phyloP scores from a whole-genome alignment of 1,139 yeast species.

The Yamadazyma triangularis region DNA sequence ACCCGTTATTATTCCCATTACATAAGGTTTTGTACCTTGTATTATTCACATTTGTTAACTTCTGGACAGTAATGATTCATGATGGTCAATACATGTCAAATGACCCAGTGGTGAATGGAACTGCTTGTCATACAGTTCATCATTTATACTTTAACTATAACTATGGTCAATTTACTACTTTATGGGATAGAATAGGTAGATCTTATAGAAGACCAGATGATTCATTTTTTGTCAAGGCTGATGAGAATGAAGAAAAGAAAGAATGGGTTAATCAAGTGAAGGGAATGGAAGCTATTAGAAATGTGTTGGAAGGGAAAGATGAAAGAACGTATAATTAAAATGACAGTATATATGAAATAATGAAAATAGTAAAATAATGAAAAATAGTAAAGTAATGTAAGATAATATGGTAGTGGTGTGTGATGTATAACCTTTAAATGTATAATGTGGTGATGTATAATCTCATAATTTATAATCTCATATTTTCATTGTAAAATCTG shows the following conservation, averaged over 20 bases:
- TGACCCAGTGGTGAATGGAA: slow-evolving; percentile 92
- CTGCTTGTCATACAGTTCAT: slow-evolving; percentile 97
- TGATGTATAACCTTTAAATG: too few species aligned
- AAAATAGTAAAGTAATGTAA: too few species aligned
- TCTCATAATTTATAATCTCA: too few species aligned
- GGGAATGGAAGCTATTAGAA: slow-evolving; percentile 78
- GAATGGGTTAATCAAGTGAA: slow-evolving; percentile 71
- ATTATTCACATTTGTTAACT: slow-evolving; percentile 84
- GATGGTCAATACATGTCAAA: slow-evolving; percentile 94
- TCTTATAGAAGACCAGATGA: slow-evolving; percentile 91
- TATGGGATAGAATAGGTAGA: slow-evolving; percentile 96
- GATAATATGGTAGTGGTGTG: too few species aligned
- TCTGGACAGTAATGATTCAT: slow-evolving; percentile 98
- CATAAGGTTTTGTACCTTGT: slow-evolving; percentile 80
- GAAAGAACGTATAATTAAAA: slow-evolving; percentile 41
- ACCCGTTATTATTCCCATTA: slow-evolving; percentile 86
- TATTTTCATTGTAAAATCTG: too few species aligned
- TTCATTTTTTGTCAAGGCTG: slow-evolving; percentile 69
- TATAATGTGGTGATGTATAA: too few species aligned
- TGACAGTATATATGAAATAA: too few species aligned
- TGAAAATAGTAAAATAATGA: too few species aligned
- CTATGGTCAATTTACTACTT: slow-evolving; percentile 95
- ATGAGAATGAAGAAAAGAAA: slow-evolving; percentile 45
- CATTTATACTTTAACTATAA: slow-evolving; percentile 95
- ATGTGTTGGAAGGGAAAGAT: slow-evolving; percentile 70